These are phyloP conservation scores for Heritiera littoralis DNA, from an alignment of 345 rosid genomes.

Conservation along the genomic window DNA sequence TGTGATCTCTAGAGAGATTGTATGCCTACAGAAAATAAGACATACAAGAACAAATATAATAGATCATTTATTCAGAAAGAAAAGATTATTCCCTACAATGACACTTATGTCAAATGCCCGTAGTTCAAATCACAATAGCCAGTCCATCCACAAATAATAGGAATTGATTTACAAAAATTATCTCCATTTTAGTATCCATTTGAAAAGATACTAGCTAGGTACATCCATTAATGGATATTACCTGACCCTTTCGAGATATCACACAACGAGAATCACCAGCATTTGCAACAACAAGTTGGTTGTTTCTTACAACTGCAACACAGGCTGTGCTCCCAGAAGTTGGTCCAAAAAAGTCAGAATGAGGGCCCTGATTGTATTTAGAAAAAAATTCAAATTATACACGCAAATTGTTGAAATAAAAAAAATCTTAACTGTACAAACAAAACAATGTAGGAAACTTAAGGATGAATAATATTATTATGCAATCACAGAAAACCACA, in stretches of 20 bases:
- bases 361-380: constrained; percentile 64
- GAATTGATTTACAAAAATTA: neutral
- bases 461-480: neutral
- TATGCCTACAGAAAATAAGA: constrained; percentile 55
- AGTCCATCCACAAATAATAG: neutral
- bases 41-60: neutral
- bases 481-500: neutral
- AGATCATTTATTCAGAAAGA: neutral
- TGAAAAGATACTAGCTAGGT: neutral
- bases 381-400: neutral
- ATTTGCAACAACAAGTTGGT: constrained; percentile 79
- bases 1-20: constrained; percentile 95
- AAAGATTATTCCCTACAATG: neutral
- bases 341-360: constrained; percentile 93
- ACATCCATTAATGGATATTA: constrained; percentile 29
- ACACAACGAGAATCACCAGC: constrained; percentile 98
- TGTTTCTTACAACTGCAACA: constrained; percentile 71
- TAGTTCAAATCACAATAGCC: constrained; percentile 1
- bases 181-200: neutral
- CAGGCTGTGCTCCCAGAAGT: constrained; percentile 89
- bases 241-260: constrained; percentile 93
- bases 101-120: neutral
- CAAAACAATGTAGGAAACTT: neutral
- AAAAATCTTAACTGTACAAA: neutral
- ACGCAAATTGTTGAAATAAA: neutral